Evolutionary conservation across 2,329 filamentous ascomycete species (phyloP).

Genomic region (Epichloe gansuensis): DNA sequence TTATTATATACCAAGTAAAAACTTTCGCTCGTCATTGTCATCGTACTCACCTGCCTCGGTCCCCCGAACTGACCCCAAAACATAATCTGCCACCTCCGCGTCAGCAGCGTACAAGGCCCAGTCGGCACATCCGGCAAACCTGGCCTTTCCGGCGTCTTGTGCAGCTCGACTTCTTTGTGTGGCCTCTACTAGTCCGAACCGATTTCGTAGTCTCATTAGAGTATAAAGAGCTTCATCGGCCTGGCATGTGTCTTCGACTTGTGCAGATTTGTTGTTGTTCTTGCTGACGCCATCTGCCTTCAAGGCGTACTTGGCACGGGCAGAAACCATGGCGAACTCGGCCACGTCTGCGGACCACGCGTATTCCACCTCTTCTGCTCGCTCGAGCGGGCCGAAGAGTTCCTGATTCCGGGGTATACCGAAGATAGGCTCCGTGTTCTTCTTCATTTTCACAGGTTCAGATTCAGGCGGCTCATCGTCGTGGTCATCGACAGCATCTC

Average conservation of each 20-base stretch:
- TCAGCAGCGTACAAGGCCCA: constrained; percentile 13
- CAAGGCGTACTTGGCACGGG: constrained; percentile 11
- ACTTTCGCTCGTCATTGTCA: neutral
- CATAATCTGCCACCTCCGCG: constrained; percentile 13
- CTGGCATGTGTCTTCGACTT: neutral
- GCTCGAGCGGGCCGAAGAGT: constrained; percentile 4
- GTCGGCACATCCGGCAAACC: constrained; percentile 16
- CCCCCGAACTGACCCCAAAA: constrained; percentile 3
- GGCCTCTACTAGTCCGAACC: constrained; percentile 10
- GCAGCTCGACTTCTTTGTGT: constrained; percentile 7
- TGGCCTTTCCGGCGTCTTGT: constrained; percentile 10
- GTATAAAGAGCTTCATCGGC: neutral
- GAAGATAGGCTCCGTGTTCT: constrained; percentile 10
- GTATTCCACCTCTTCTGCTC: constrained; percentile 8
- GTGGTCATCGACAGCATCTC: neutral
- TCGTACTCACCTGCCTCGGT: neutral
- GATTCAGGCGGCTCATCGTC: neutral
- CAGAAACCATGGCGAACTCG: constrained; percentile 11
- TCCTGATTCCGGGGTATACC: constrained; percentile 10
- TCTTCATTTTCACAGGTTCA: constrained; percentile 5
- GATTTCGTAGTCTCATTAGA: constrained; percentile 5
- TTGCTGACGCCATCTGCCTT: constrained; percentile 10
- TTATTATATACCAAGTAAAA: too few relatives aligned
- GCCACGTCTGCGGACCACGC: constrained; percentile 15
- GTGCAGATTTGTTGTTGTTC: neutral